Evolutionary conservation across 345 rosid genomes (phyloP).

Genomic region (Gynandropsis gynandra): DNA sequence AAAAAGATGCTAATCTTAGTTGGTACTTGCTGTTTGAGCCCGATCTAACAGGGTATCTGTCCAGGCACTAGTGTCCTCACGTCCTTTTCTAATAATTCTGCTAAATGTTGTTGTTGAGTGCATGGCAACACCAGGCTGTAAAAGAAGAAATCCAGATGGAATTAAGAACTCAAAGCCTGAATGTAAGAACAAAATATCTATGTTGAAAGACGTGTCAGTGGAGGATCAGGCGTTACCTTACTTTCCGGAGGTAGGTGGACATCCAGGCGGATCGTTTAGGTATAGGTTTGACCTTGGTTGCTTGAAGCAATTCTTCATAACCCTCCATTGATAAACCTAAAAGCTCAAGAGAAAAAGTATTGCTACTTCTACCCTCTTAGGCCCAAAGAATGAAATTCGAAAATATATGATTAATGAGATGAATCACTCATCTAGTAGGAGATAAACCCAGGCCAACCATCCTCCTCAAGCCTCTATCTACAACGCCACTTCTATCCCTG

Average conservation of each 20-base stretch:
- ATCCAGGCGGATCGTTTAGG: constrained; percentile 92
- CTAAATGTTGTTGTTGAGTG: constrained; percentile 60
- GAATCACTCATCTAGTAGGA: too few species aligned
- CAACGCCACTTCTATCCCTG: too few species aligned
- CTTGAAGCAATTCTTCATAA: constrained; percentile 76
- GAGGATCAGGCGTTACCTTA: constrained; percentile 42
- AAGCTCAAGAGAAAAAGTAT: too few species aligned
- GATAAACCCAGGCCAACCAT: too few species aligned
- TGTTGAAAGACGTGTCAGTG: neutral
- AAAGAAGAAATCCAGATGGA: constrained; percentile 24
- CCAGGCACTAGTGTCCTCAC: constrained; percentile 82
- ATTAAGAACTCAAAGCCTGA: too few species aligned
- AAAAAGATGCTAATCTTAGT: constrained; percentile 32
- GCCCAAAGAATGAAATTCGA: too few species aligned
- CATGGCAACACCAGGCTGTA: constrained; percentile 61
- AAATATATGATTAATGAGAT: too few species aligned
- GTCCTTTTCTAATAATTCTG: constrained; percentile 60
- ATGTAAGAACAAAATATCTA: too few species aligned
- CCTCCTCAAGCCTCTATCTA: too few species aligned
- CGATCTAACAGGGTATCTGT: constrained; percentile 81
- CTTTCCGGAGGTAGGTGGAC: constrained; percentile 93
- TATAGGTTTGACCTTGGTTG: constrained; percentile 51
- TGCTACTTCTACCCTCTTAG: too few species aligned
- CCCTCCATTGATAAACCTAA: too few species aligned
- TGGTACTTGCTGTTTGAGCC: constrained; percentile 82